Base-by-base conservation (phyloP, 495 filamentous ascomycete species). In the Penicillium lagena region DNA sequence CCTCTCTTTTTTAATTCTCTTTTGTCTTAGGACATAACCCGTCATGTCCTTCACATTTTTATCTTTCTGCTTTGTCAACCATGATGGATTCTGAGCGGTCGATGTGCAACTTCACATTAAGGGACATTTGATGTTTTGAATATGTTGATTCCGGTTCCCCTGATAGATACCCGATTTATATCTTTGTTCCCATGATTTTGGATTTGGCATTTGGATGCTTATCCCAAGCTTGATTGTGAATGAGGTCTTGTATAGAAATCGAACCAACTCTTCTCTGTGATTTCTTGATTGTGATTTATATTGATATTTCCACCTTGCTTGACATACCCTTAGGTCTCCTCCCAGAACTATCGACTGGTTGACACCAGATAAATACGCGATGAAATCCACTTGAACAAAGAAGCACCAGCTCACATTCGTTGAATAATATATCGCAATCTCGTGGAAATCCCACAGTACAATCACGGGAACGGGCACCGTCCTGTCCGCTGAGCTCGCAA, bases 401-500 rank as follows among this genome's bases (percentile, higher is more conserved):
- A 22, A 22, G 22, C 22, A 22, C 22, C 22, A 22, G 22, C 22
- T 6, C 22, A 22, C 22, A 22, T 22, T 22, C 22, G 22, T 22
- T 22, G 6, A 22, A 3, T 22, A 0, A 22, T 3, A 22, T 22
- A 32, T 28, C 28, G 14, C 31, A 43, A 22, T 43, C 14, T 5
- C 17, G 13, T 38, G 10, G 36, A 38, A 38, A 11, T 15, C 12
- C 27, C 36, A 15, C 13, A 3, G 13, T 29, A n/a, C n/a, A 9
- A 34, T 57, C 39, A 59, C 8, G 58, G 47, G 35, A 80, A 80
- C 0, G 76, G 77, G 58, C 76, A 80, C 10, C 63, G 69, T 7
- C 61, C 69, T 41, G 49, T 59, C 32, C 72, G 56, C 47, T 64
- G 58, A 17, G 39, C 47, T 27, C 51, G 47, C 30, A 64, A 34